phyloP scores from a whole-genome alignment of 1,284 basidiomycete genomes.

The Flammula alnicola region DNA sequence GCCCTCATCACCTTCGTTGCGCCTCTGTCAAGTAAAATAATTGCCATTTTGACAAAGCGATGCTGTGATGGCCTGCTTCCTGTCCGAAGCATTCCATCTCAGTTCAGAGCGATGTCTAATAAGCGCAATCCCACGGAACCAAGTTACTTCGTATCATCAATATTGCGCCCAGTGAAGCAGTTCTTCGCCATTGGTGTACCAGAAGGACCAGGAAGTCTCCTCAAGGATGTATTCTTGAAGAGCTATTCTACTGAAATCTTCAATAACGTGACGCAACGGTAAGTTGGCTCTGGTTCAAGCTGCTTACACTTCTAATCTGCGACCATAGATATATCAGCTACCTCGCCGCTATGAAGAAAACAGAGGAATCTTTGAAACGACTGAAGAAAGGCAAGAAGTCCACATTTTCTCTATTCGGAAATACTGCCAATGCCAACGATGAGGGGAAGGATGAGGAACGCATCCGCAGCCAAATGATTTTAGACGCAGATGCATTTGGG shows the following conservation, averaged over 20 bases:
- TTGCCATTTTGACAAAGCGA: slow-evolving; percentile 75
- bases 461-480: slow-evolving; percentile 83
- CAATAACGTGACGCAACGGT: slow-evolving; percentile 76
- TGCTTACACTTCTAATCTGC: not conserved
- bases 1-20: slow-evolving; percentile 52
- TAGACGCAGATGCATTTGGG: slow-evolving; percentile 85
- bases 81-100: slow-evolving; percentile 87
- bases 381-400: slow-evolving; percentile 86
- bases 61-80: slow-evolving; percentile 86
- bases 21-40: slow-evolving; percentile 65
- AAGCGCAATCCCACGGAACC: slow-evolving; percentile 74
- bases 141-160: slow-evolving; percentile 83
- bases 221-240: slow-evolving; percentile 59
- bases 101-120: slow-evolving; percentile 82
- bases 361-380: slow-evolving; percentile 84
- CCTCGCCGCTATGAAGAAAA: slow-evolving; percentile 85
- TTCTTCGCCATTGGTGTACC: slow-evolving; percentile 72
- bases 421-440: slow-evolving; percentile 55
- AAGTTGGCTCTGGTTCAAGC: slow-evolving; percentile 16
- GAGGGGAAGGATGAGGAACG: slow-evolving; percentile 80
- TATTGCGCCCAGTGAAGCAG: slow-evolving; percentile 81
- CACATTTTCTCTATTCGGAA: slow-evolving; percentile 79
- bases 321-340: slow-evolving; percentile 65
- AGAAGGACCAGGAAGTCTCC: slow-evolving; percentile 57
- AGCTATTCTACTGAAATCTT: slow-evolving; percentile 71